Conservation (phyloP, 1,284 basidiomycete genomes). For the Golubevia sp. region DNA sequence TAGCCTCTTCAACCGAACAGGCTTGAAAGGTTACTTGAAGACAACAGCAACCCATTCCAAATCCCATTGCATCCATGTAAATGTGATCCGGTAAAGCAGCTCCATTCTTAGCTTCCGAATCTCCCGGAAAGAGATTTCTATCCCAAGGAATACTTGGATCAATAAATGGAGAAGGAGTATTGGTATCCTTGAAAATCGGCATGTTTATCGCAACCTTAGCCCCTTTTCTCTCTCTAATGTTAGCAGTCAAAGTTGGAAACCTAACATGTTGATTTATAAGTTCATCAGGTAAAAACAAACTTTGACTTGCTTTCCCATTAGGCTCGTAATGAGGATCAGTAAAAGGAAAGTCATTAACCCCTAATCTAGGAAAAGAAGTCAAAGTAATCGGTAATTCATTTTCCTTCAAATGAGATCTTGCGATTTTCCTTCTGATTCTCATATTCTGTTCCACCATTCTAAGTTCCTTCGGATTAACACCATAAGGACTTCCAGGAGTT, state of each 20-base stretch:
- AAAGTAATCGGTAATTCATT: slow-evolving; percentile 91
- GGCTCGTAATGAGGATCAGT: slow-evolving; percentile 86
- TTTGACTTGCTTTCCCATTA: slow-evolving; percentile 79
- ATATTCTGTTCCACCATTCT: slow-evolving; percentile 91
- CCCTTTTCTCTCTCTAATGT: slow-evolving; percentile 86
- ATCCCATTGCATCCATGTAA: slow-evolving; percentile 99
- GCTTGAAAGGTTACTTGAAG: slow-evolving; percentile 97
- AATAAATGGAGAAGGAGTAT: slow-evolving; percentile 85
- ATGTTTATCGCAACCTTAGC: slow-evolving; percentile 95
- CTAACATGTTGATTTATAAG: slow-evolving; percentile 96
- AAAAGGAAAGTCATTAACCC: slow-evolving; percentile 77
- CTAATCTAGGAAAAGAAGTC: slow-evolving; percentile 92
- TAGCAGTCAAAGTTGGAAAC: slow-evolving; percentile 96
- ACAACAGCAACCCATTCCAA: slow-evolving; percentile 99
- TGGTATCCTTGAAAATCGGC: slow-evolving; percentile 85
- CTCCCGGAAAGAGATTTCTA: slow-evolving; percentile 77
- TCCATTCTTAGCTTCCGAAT: slow-evolving; percentile 82
- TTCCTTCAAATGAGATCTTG: slow-evolving; percentile 77
- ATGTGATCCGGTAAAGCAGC: slow-evolving; percentile 88
- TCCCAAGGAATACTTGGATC: slow-evolving; percentile 88
- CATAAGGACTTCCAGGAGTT: slow-evolving; percentile 92
- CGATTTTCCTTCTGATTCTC: slow-evolving; percentile 81
- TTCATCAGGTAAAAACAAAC: slow-evolving; percentile 91
- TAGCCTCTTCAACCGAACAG: slow-evolving; percentile 87
- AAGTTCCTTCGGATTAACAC: slow-evolving; percentile 80